Percentiles rank a stretch among this genome's conserved stretches.
Conservation (phyloP, 257 asterid species). For the Echites panduratus region DNA sequence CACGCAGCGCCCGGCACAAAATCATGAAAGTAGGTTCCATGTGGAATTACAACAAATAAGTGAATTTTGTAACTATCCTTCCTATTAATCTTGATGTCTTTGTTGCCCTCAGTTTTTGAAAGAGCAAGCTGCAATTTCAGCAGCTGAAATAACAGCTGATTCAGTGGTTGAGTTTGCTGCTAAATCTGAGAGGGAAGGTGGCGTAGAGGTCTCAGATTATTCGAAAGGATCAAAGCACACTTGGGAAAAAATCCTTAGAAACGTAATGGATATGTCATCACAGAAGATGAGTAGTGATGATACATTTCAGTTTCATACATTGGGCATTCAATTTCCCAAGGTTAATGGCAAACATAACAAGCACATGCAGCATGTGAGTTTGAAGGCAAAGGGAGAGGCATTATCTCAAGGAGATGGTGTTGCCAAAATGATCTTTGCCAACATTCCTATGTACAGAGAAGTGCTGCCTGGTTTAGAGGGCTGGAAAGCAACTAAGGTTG, state of each 20-base stretch:
- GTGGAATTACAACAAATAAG: neutral
- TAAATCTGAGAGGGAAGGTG: slow-evolving; percentile 52
- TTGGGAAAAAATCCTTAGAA: slow-evolving; percentile 56
- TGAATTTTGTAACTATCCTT: neutral
- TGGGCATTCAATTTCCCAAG: slow-evolving; percentile 32
- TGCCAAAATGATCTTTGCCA: slow-evolving; percentile 50
- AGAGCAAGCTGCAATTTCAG: slow-evolving; percentile 87
- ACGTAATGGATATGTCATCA: slow-evolving; percentile 38
- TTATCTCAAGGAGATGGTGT: slow-evolving; percentile 79
- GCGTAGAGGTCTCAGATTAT: slow-evolving; percentile 37
- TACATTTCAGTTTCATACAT: slow-evolving; percentile 30
- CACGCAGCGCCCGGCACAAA: slow-evolving; percentile 93
- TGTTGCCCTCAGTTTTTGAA: slow-evolving; percentile 62
- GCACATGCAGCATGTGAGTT: slow-evolving; percentile 62
- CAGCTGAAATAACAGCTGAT: slow-evolving; percentile 74
- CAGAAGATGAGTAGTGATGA: slow-evolving; percentile 27
- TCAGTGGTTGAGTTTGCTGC: slow-evolving; percentile 64
- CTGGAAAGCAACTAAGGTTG: slow-evolving; percentile 71
- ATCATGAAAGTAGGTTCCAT: slow-evolving; percentile 71
- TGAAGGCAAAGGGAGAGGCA: slow-evolving; percentile 61
- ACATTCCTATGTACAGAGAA: slow-evolving; percentile 66
- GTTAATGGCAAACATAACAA: slow-evolving; percentile 71
- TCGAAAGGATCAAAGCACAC: slow-evolving; percentile 48
- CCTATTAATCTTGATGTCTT: slow-evolving; percentile 13
- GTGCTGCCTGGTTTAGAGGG: slow-evolving; percentile 74